Base-by-base conservation (phyloP, 1,139 yeast genomes). In the Geotrichum klebahnii region DNA sequence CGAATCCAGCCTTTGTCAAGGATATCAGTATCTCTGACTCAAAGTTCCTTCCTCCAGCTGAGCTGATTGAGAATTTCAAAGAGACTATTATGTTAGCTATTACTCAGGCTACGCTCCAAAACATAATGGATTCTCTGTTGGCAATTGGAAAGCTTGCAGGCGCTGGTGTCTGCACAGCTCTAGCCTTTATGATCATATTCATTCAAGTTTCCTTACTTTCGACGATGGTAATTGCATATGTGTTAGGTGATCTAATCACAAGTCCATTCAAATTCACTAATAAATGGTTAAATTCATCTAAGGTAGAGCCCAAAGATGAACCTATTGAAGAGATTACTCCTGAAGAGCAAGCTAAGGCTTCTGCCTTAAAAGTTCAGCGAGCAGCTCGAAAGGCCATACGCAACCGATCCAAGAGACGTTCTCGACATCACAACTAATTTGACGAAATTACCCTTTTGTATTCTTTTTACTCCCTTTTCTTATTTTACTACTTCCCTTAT, bases 131-230 rank as follows among this genome's bases (percentile, higher is more conserved):
- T 19, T 23, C 33, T 14, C 28, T 35, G 28, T 17, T 26, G 28
- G 48, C 14, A 2, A 53, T 28, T 33, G 40, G 37, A 37, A 37
- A 20, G 29, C 12, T 34, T 12, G 24, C 40, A 10, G 38, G 50
- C 22, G 28, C 40, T 10, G 38, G 45, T 17, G 34, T 20, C 12
- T 55, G 57, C 36, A 50, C 61, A 9, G 48, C 57, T 1, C 48
- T 57, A 4, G 59, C 64, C 1, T 54, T 61, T 17, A 36, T 51
- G 17, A 56, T 63, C 10, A 46, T 62, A 3, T 50, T 53, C 33
- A 38, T 63, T 10, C 67, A 63, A 42, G 51, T 63, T 19, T 38
- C 55, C n/a, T 54, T 63, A 22, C 50, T 63, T n/a, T 53, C 60
- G 12, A 40, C 61, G 10, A 62, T 63, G 65, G 59, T 62, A 2